Evolutionary conservation across 2,329 filamentous ascomycete genomes (phyloP), one percentile per base, ranked within the genome.

Genomic region (Phaeophleospora eucalypticola): DNA sequence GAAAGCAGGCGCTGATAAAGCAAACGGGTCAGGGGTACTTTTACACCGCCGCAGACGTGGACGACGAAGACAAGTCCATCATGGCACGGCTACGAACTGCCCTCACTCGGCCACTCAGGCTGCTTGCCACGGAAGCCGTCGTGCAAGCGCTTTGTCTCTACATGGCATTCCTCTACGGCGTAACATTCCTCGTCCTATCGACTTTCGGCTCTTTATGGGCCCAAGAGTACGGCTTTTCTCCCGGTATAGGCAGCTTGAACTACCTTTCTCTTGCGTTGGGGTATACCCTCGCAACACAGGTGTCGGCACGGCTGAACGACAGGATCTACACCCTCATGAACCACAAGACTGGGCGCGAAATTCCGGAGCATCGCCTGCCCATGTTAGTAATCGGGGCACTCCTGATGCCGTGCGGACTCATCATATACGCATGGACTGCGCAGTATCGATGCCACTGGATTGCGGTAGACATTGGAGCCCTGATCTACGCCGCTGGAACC

Each of bases 161-260:
- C 47, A 69, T 71, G 29, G 79, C 72, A 3, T 75, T 77, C 51
- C 64, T 73, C 42, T 82, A 79, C 51, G 80, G 80, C 0, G 58
- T 79, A 1, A 70, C 82, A 43, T 83, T 81, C 46, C 71, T 83
- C 10, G 67, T 78, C 2, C 71, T 83, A 1, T 74, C 77, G 0
- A 80, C 73, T 3, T 81, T 80, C 49, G 73, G 80, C 0, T 55
- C 61, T 0, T 65, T 84, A 0, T 84, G 77, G 77, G 69, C 64
- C 2, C 50, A 60, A 0, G 63, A 70, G 16, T 85, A 84, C 53
- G 57, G 70, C 43, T 70, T 81, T 50, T 72, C 72, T 0, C 67
- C 74, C 14, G 74, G 75, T 35, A 75, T 78, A 17, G 76, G 74
- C 20, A 78, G 79, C 1, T 59, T 83, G 2, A 79, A 82, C 59